Conservation (phyloP, 257 asterid genomes). For the Catharanthus roseus region DNA sequence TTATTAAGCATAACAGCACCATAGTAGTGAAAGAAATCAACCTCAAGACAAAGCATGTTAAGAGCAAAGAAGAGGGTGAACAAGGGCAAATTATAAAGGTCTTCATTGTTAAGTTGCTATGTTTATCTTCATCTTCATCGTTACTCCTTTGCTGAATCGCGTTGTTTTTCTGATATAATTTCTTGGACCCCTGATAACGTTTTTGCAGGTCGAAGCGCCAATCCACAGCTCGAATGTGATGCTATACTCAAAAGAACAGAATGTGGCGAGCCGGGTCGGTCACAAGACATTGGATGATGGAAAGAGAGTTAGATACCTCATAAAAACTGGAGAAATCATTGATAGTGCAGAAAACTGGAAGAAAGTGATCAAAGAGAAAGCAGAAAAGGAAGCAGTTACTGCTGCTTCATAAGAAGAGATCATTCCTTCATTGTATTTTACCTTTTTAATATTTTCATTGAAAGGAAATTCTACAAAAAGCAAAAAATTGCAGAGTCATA, state of each 20-base stretch:
- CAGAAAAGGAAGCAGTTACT: conserved; percentile 41
- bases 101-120: conserved; percentile 9
- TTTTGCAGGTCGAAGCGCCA: conserved; percentile 81
- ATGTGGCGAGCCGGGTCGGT: conserved; percentile 82
- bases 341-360: conserved; percentile 94
- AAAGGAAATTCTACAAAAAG: too few relatives aligned
- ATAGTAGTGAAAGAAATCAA: conserved; percentile 63
- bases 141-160: too few relatives aligned
- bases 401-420: conserved; percentile 45
- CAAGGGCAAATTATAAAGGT: conserved; percentile 92
- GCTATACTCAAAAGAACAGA: conserved; percentile 82
- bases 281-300: conserved; percentile 83
- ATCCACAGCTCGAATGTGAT: conserved; percentile 97
- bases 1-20: conserved; percentile 73
- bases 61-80: conserved; percentile 75
- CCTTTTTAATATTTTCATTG: background rate
- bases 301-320: conserved; percentile 77
- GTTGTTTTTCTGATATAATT: background rate
- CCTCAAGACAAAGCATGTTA: conserved; percentile 93
- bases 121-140: background rate
- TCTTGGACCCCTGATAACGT: background rate
- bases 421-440: conserved; percentile 3
- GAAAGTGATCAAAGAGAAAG: conserved; percentile 49
- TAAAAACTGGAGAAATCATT: conserved; percentile 85
- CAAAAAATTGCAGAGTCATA: too few relatives aligned